Evolutionary conservation across 2,329 filamentous ascomycete genomes (phyloP), one percentile per base, ranked within the genome.

Genomic region (Macrophomina tecta): DNA sequence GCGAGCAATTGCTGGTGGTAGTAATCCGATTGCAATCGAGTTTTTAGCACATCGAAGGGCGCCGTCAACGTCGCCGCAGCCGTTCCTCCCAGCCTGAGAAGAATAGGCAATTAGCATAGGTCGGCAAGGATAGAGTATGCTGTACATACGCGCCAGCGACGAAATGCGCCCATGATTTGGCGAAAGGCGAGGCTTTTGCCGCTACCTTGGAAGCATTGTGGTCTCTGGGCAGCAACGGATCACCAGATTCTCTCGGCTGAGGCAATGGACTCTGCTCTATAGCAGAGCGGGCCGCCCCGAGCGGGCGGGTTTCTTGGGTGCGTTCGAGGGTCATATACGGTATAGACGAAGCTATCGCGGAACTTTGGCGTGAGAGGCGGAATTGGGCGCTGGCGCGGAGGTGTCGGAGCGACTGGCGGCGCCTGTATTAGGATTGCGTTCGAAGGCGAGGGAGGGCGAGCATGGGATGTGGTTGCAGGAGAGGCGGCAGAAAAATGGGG

Each of bases 1-100:
- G 90, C 87, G 36, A 86, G 85, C 53, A 97, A 85, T 79, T 97
- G 92, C 8, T 89, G 85, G 78, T 97, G 92, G 84, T 97, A 97
- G 78, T 96, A 96, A 76, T 97, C 94, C 74, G 93, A 96, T 78
- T 98, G 94, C 3, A 98, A 84, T 42, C 94, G 89, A 11, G 94
- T 98, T 79, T 97, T 97, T 61, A 98, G 86, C 38, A 97, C 94
- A 76, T 97, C 94, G 68, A 98, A 90, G 28, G 94, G 94, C 8
- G 93, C 93, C 1, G 94, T 97, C n/a, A 97, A 81, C n/a, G 91
- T 90, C 30, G 94, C 92, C 11, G 94, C 90, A 18, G 92, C 93
- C 90, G 97, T 96, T 72, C 94, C 94, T 72, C 94, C 94, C 63
- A 92, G 81, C 49, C 94, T 97, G 71, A 69, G 18, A 23, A 55